Percentiles rank a stretch among this genome's conserved stretches.
These are phyloP conservation scores for Ogataea paraovalis DNA, from an alignment of 805 yeast genomes.

Conservation along the genomic window DNA sequence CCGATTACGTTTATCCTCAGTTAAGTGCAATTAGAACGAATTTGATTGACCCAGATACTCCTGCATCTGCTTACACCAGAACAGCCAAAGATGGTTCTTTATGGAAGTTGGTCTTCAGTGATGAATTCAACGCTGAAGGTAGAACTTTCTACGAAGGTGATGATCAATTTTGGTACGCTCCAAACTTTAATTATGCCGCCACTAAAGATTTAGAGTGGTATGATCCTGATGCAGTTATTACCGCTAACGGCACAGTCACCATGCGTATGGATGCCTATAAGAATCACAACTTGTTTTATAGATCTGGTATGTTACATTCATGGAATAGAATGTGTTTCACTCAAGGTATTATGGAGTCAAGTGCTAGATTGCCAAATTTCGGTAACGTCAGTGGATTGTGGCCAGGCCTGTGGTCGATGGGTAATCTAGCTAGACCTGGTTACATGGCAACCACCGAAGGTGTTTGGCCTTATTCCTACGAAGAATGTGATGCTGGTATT, in stretches of 20 bases:
- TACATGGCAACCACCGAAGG: slow-evolving; percentile 85
- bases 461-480: slow-evolving; percentile 91
- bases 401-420: slow-evolving; percentile 97
- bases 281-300: slow-evolving; percentile 74
- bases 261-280: slow-evolving; percentile 76
- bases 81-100: slow-evolving; percentile 54
- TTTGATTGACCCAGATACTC: slow-evolving; percentile 74
- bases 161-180: slow-evolving; percentile 88
- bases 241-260: slow-evolving; percentile 66
- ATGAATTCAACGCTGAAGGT: slow-evolving; percentile 87
- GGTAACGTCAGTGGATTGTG: slow-evolving; percentile 81
- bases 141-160: slow-evolving; percentile 87
- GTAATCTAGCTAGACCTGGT: slow-evolving; percentile 91
- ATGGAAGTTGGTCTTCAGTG: slow-evolving; percentile 82
- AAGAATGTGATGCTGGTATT: slow-evolving; percentile 87
- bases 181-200: slow-evolving; percentile 79
- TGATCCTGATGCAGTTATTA: slow-evolving; percentile 83
- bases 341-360: slow-evolving; percentile 74
- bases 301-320: slow-evolving; percentile 88
- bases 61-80: slow-evolving; percentile 41
- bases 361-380: slow-evolving; percentile 73
- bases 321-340: slow-evolving; percentile 93
- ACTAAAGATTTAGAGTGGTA: slow-evolving; percentile 94
- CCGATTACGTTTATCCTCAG: slow-evolving; percentile 54
- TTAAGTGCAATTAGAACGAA: slow-evolving; percentile 55